Conservation (phyloP, 2,329 filamentous ascomycete genomes). For the Elsinoe arachidis region DNA sequence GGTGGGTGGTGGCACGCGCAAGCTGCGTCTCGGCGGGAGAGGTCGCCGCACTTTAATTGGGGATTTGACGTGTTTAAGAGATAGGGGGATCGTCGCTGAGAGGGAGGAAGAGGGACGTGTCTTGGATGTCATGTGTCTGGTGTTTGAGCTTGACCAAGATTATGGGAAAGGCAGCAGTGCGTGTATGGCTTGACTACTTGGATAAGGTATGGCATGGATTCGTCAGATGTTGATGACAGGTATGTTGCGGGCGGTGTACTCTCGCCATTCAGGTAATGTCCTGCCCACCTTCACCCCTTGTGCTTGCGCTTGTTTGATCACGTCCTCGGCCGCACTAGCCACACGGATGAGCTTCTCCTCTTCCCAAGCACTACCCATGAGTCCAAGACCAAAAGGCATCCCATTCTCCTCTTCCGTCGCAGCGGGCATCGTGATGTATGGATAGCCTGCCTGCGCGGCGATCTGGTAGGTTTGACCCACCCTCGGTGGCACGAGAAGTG, state of each 20-base stretch:
- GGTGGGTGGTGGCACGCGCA: not conserved
- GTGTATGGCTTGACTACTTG: not conserved
- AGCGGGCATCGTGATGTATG: constrained; percentile 60
- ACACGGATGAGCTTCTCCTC: constrained; percentile 26
- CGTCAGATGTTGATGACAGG: constrained; percentile 10
- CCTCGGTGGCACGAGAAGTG: constrained; percentile 59
- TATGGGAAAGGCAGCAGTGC: no score
- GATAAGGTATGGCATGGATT: not conserved
- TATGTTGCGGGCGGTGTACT: not conserved
- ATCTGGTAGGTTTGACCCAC: constrained; percentile 61
- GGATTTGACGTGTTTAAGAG: not conserved
- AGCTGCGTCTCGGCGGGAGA: not conserved
- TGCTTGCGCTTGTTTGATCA: constrained; percentile 17
- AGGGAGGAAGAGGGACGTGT: not conserved
- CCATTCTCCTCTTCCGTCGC: constrained; percentile 42
- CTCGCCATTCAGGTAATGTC: constrained; percentile 7
- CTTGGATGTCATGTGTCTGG: no score
- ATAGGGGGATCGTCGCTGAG: not conserved
- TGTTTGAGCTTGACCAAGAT: no score
- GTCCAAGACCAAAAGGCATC: constrained; percentile 38
- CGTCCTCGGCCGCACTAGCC: constrained; percentile 39
- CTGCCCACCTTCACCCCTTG: not conserved
- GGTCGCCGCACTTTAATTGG: not conserved
- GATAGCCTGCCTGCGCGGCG: constrained; percentile 68
- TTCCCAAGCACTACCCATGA: constrained; percentile 29